phyloP scores from a whole-genome alignment of 139 green algal genomes.

The Chlamydomonas sphaeroides region DNA sequence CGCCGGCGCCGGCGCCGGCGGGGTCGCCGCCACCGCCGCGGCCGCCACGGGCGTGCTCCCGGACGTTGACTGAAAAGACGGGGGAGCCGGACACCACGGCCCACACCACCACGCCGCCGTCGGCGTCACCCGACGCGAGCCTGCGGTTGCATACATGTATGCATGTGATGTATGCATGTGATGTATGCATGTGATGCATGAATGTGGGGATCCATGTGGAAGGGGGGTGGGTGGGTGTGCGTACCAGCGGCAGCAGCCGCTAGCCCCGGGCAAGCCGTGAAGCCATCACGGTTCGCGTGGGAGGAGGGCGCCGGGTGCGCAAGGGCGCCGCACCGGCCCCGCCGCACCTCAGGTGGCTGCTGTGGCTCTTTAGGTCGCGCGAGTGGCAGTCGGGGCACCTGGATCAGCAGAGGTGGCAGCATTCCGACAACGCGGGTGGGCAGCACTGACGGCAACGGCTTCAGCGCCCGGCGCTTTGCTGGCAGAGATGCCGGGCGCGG shows the following conservation, averaged over 20 bases:
- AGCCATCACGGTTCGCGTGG: no score
- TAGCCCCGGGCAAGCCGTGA: no score
- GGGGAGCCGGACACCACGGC: constrained; percentile 65
- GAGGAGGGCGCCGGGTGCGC: no score
- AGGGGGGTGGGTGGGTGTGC: no score
- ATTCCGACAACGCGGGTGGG: no score
- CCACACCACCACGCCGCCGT: constrained; percentile 83
- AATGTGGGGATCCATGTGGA: no score
- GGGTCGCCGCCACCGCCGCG: background rate
- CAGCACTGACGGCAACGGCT: no score
- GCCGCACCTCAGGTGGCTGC: constrained; percentile 54
- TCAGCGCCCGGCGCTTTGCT: no score
- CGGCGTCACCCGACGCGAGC: constrained; percentile 79
- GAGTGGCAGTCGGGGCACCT: constrained; percentile 71
- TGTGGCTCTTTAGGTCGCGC: constrained; percentile 48
- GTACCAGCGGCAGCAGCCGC: no score
- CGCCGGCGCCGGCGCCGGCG: background rate
- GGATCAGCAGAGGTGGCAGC: background rate
- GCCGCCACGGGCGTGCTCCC: background rate
- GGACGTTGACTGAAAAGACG: constrained; percentile 1
- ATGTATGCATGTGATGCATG: no score
- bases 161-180: no score
- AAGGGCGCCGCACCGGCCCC: background rate
- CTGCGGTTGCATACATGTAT: constrained; percentile 55
- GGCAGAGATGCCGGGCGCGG: no score